Base-by-base conservation (phyloP, 495 filamentous ascomycete genomes). In the Penicillium ucsense region DNA sequence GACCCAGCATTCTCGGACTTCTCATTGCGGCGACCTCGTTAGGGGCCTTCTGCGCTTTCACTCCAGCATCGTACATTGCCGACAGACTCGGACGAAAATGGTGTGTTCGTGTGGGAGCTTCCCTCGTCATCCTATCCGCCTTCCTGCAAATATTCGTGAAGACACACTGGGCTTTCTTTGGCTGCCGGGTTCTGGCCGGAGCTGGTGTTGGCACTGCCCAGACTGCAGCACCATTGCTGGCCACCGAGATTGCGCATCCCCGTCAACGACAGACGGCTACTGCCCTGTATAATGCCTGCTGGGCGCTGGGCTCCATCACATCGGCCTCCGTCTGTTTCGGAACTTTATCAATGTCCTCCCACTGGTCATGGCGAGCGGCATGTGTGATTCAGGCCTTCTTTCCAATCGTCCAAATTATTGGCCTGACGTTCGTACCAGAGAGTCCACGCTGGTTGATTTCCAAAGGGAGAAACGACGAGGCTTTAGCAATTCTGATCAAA, bases 391-490 rank as follows among this genome's bases (percentile, higher is more conserved):
- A 61, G 12, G 47, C 56, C 1, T 47, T 35, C 6, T 61, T 46
- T 33, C 57, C 57, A 6, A 5, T 57, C 3, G 20, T 38, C 11
- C 55, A 58, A 28, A 32, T 61, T 1, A 9, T 59, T 4, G 53
- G 54, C 1, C 40, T 58, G 0, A 29, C 47, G 2, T 46, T 61
- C 40, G 52, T 57, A 5, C 57, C 57, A 0, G 57, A 61, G 31
- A 61, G 57, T 11, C 54, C 54, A 3, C 52, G 58, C 5, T 74
- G 72, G 71, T 63, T 74, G 29, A 64, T 75, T 27, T 65, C 65
- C 4, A 62, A 64, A 30, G 59, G 60, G 39, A 46, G 63, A 6
- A 57, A 56, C 31, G 60, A 62, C 6, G 69, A 73, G 48, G 73
- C 70, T 0, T 54, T 67, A 41, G 53, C 43, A 6, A 55, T 71